Base-by-base conservation (phyloP, 768 basidiomycete species). In the Rubroboletus satanas region DNA sequence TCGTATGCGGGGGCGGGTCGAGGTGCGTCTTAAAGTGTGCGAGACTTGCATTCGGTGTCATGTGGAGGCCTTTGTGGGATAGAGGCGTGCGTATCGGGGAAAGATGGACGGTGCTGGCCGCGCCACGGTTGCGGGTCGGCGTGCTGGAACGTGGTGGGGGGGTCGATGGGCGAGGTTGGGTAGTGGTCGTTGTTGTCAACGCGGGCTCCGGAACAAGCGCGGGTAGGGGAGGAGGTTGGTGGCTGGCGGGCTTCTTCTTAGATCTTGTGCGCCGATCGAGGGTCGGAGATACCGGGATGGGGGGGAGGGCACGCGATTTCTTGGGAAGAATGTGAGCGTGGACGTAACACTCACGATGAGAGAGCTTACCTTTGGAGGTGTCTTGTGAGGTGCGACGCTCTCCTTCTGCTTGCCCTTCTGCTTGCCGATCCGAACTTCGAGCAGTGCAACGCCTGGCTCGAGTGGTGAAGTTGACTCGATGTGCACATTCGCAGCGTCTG, bases 1-100 rank as follows among this genome's bases (percentile, higher is more conserved):
- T 10, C 59, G 74, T 52, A 41, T 74, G 62, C 3, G 79, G 81
- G 0, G 84, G 84, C 0, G 87, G 86, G 58, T 87, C 84, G 12
- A 87, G 73, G 59, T 85, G 74, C 9, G 81, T 79, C 61, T 87
- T 88, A 67, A 85, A 87, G 69, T 88, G 83, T 9, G 76, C 80
- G 14, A 87, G 75, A 59, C 82, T 85, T 1, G 84, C 69, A 3
- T 79, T 79, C 4, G 86, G 86, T 59, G 84, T 85, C 84, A 85
- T 85, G 60, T 85, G 82, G 35, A 86, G 65, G 37, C 84, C 86
- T 60, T 78, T 80, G 64, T 87, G 83, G 0, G 85, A 87, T 7
- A 88, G 67, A 0, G 87, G 86, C 1, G 87, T 88, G n/a, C 79
- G 79, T 18, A 75, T 68, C 0, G 85, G 81, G 2, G 87, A 87